phyloP scores from a whole-genome alignment of 148 eudicot species.

The Chenopodium suecicum region DNA sequence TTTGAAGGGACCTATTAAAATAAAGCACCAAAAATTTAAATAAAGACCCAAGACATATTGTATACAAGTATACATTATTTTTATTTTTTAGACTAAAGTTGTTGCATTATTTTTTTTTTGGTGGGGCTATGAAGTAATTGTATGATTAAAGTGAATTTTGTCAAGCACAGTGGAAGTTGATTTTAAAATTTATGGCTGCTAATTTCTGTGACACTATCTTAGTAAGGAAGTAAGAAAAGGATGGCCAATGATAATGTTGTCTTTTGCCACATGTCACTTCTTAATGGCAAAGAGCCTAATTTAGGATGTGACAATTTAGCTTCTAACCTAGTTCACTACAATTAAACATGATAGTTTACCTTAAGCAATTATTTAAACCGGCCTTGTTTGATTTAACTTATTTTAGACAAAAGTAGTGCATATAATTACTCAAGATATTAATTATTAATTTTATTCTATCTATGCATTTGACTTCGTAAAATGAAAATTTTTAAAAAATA shows the following conservation, averaged over 20 bases:
- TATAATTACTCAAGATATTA: no score
- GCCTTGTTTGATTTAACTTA: no score
- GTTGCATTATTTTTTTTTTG: conserved; percentile 23
- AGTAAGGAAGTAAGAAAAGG: conserved; percentile 32
- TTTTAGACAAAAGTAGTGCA: no score
- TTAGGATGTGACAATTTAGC: background rate
- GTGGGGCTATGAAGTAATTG: conserved; percentile 26
- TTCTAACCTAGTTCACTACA: background rate
- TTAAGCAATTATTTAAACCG: background rate
- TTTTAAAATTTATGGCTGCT: conserved; percentile 23
- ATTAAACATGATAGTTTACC: background rate
- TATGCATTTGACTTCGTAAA: no score
- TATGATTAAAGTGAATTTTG: conserved; percentile 30
- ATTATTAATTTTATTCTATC: no score
- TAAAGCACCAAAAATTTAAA: background rate
- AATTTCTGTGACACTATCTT: conserved; percentile 27
- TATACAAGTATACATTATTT: background rate
- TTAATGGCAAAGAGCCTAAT: conserved; percentile 11
- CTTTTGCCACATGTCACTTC: conserved; percentile 1
- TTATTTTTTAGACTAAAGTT: background rate
- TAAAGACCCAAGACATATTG: conserved; percentile 12
- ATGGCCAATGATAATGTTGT: conserved; percentile 13
- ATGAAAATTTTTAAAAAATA: no score
- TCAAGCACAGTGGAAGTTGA: conserved; percentile 12
- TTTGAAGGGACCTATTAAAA: background rate